phyloP scores from a whole-genome alignment of 2,329 filamentous ascomycete species.

The Stromatinia cepivora region DNA sequence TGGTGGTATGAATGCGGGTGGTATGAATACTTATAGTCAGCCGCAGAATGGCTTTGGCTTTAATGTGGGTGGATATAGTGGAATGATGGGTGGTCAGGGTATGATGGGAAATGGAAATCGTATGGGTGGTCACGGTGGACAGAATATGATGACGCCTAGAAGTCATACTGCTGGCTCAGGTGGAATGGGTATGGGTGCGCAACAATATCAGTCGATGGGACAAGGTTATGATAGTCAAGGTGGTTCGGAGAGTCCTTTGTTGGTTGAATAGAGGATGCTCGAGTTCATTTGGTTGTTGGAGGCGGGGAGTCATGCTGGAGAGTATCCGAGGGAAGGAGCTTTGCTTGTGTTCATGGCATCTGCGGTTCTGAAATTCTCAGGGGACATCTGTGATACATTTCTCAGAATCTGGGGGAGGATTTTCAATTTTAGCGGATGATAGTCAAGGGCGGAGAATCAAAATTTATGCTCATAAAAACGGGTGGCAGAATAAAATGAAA shows the following conservation, averaged over 20 bases:
- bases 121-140: background rate
- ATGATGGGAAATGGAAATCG: constrained; percentile 5
- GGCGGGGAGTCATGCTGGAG: accelerated
- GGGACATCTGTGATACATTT: background rate
- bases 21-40: background rate
- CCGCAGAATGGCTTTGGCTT: background rate
- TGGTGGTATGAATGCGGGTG: background rate
- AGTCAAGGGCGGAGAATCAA: too few relatives aligned
- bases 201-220: background rate
- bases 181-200: background rate
- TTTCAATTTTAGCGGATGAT: background rate
- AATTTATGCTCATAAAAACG: too few relatives aligned
- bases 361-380: background rate
- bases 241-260: constrained; percentile 29
- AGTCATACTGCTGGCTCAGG: too few relatives aligned
- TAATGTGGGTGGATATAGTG: background rate
- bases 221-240: constrained; percentile 24
- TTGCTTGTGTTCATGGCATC: background rate
- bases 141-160: background rate
- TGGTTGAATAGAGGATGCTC: constrained; percentile 26
- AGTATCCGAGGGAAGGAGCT: background rate
- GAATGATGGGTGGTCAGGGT: background rate
- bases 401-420: too few relatives aligned
- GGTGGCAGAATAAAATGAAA: background rate
- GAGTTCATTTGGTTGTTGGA: background rate